phyloP scores from a whole-genome alignment of 2,329 filamentous ascomycete species.

The Fusarium sp. region DNA sequence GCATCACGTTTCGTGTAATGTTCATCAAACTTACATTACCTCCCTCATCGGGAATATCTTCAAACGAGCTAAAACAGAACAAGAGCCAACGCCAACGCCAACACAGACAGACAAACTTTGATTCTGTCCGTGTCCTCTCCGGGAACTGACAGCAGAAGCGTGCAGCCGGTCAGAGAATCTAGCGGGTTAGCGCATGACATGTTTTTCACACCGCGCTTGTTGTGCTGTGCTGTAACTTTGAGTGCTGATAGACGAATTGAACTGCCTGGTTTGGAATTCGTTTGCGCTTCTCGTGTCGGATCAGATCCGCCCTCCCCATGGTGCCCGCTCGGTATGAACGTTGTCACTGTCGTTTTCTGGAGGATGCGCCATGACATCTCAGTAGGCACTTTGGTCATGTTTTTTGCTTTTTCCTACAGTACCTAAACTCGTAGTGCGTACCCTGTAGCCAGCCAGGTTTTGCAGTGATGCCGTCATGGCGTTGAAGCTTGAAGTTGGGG shows the following conservation, averaged over 20 bases:
- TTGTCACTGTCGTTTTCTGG: neutral
- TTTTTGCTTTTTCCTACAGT: constrained; percentile 15
- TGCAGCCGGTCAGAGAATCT: constrained; percentile 36
- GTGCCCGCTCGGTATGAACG: neutral
- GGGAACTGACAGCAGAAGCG: constrained; percentile 29
- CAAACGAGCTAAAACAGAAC: constrained; percentile 23
- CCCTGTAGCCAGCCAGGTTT: constrained; percentile 25
- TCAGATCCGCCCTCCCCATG: constrained; percentile 28
- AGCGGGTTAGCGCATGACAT: constrained; percentile 31
- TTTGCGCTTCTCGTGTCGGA: constrained; percentile 15
- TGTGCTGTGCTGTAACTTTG: neutral
- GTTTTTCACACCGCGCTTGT: constrained; percentile 8
- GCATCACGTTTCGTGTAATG: neutral
- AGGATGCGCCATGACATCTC: constrained; percentile 29
- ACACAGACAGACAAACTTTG: neutral
- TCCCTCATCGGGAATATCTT: constrained; percentile 20
- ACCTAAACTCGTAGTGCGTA: constrained; percentile 1
- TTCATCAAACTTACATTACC: constrained; percentile 15
- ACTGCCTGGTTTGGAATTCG: constrained; percentile 23
- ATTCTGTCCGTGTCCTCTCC: constrained; percentile 6
- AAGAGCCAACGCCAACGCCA: neutral
- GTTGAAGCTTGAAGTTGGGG: neutral
- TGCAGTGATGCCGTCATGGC: constrained; percentile 30
- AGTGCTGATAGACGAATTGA: constrained; percentile 15
- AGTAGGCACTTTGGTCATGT: neutral